Percentiles rank a stretch among this genome's conserved stretches.
These are phyloP conservation scores for Pseudisothecium myosuroides DNA, from an alignment of 225 moss, liverwort and hornwort species.

Conservation along the genomic window DNA sequence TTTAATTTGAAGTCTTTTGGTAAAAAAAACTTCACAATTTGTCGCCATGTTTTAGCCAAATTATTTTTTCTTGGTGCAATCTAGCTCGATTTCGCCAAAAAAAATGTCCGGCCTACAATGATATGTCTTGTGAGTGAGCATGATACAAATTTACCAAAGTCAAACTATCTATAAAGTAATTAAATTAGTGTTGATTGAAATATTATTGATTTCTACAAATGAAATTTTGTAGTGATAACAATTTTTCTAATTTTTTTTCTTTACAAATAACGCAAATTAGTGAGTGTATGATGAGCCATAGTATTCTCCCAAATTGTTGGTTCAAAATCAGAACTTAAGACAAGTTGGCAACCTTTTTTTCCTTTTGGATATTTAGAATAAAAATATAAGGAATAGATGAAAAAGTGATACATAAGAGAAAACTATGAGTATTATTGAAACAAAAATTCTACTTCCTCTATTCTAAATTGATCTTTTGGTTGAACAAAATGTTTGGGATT, in stretches of 20 bases:
- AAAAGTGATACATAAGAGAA: not conserved
- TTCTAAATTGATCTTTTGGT: no score
- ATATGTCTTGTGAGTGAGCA: not conserved
- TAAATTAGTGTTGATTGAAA: not conserved
- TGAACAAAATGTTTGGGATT: no score
- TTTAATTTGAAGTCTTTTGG: no score
- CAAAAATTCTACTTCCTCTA: not conserved
- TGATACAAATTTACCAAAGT: not conserved
- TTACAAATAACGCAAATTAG: not conserved
- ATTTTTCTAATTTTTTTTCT: not conserved
- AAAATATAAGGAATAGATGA: not conserved
- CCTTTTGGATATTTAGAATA: accelerated
- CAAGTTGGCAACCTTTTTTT: not conserved
- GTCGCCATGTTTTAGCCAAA: no score
- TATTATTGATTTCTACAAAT: not conserved
- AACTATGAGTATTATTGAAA: not conserved
- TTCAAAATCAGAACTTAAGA: not conserved
- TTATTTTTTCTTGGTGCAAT: no score
- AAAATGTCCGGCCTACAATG: no score
- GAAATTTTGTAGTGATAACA: not conserved
- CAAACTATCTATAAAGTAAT: not conserved
- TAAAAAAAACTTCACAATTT: no score
- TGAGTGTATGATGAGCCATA: no score
- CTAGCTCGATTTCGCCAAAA: no score
- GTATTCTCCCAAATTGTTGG: not conserved